Evolutionary conservation across 495 filamentous ascomycete genomes (phyloP), one percentile per base, ranked within the genome.

Genomic region (Thermothielavioides terrestris): DNA sequence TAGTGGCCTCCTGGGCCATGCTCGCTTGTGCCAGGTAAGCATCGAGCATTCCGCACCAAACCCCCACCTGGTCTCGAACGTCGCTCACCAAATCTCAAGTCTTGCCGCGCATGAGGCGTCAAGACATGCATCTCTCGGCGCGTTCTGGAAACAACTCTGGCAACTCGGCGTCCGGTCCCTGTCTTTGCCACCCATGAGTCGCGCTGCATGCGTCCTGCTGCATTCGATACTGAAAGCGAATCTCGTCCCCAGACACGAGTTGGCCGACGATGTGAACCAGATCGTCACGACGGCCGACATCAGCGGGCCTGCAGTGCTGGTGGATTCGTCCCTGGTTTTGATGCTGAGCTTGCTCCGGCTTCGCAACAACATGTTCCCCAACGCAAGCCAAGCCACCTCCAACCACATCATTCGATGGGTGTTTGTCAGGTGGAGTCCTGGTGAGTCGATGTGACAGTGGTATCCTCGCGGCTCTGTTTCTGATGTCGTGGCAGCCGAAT

Each of bases 201-300:
- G 92, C 50, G 80, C 86, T 47, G 88, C 92, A 34, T 91, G 88
- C 56, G 76, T 87, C 57, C 68, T 95, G 7, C 76, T 95, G 62
- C 65, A 80, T 41, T 68, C 77, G 20, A 73, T 95, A 35, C 57
- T 95, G 4, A 71, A 80, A 36, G 68, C 67, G 30, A 71, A 80
- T 5, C 66, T 89, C 12, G 62, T 94, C 30, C 68, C 80, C 8
- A 81, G 85, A 51, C 73, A 81, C 26, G 67, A 77, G 35, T 66
- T 86, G 25, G 73, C 78, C 14, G 76, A 85, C 42, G 74, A 79
- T 31, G 72, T 83, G 36, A 81, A 82, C 49, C 77, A 77, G 30
- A 85, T 92, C 58, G 70, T 92, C 30, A 73, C 77, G 7, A 83
- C 84, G 14, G 78, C 84, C 42, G 88, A 89, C 52, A 71, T 92